Base-by-base conservation (phyloP, 2,329 filamentous ascomycete species). In the Fusarium luffae region DNA sequence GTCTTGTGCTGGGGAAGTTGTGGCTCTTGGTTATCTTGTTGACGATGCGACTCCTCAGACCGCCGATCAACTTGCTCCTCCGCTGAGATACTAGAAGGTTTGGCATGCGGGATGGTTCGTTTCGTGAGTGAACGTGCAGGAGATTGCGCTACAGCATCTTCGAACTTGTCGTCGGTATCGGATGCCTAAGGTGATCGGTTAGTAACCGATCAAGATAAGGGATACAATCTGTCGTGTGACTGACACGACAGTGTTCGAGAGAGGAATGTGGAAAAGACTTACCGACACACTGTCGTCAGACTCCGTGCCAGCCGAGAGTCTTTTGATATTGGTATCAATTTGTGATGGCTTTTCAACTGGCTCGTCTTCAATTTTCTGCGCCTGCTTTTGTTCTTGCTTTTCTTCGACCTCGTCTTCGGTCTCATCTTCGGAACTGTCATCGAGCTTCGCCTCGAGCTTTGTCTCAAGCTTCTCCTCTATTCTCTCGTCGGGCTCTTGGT, bases 141-240 rank as follows among this genome's bases (percentile, higher is more conserved):
- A 47, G 83, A 80, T 63, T 85, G 87, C 79, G 93, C 91, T 72
- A 88, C 83, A 58, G 93, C 93, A 84, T 97, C 93, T 82, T 97
- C 93, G 76, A 97, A 97, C 18, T 87, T 72, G 42, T 82, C 80
- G 37, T 82, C 80, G 32, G 76, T 63, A 30, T 80, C 80, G 37
- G 70, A 69, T 41, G 63, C 61, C 79, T 82, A 59, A 34, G 19
- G 40, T 48, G 54, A 49, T 60, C 51, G 30, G 59, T 65, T 50
- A 71, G 74, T 60, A 71, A 60, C 59, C 56, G 41, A 50, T 50
- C 34, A 37, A 59, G 25, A 59, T 46, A 67, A 52, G 28, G 56
- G 54, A 46, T 64, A 60, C 59, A 57, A 48, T 60, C 55, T 69
- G 66, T 56, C 37, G 72, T 71, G 59, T 60, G 72, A 71, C 43